Base-by-base conservation (phyloP, 805 yeast genomes). In the Saccharomycopsis vini region DNA sequence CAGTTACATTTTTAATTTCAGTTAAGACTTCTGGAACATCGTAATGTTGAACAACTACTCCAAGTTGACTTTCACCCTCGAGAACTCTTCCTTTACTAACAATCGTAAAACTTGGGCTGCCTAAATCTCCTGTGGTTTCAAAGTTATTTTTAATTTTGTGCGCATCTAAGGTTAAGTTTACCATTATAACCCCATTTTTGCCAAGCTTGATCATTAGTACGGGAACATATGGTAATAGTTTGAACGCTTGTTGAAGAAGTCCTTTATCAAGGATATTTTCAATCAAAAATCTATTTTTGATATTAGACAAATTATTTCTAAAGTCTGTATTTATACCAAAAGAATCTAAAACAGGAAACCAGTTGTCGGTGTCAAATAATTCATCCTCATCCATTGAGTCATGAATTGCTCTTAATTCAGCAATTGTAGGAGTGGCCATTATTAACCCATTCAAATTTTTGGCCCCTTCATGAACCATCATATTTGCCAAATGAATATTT, bases 281-380 rank as follows among this genome's bases (percentile, higher is more conserved):
- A n/a, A n/a, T n/a, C 4, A 35, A 28, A 16, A 24, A n/a, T 3
- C 4, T 13, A 21, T 33, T 21, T 16, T 30, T 23, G 5, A 42
- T 5, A 32, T 18, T 21, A 23, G 68, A 71, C 44, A 80, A 56
- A 39, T 63, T 63, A 19, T 68, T 69, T 42, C 81, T 61, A 46
- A 79, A 67, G 1, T 53, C 54, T 0, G 69, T 57, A 49, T 71
- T 69, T 4, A 77, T 53, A 0, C 76, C 75, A 21, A 84, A 59
- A 1, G 71, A 54, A 52, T 86, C 95, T 12, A 87, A 58, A 1
- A 77, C 64, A 1, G 83, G 81, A 59, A 87, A 87, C 95, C 95
- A 88, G 3, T 59, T 51, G 39, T 78, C 80, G 21, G 68, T 79
- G 33, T 72, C 72, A 50, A 71, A 70, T 40, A 58, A 57, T 7